Base-by-base conservation (phyloP, 176 grass and related monocot species). In the Thalia dealbata region DNA sequence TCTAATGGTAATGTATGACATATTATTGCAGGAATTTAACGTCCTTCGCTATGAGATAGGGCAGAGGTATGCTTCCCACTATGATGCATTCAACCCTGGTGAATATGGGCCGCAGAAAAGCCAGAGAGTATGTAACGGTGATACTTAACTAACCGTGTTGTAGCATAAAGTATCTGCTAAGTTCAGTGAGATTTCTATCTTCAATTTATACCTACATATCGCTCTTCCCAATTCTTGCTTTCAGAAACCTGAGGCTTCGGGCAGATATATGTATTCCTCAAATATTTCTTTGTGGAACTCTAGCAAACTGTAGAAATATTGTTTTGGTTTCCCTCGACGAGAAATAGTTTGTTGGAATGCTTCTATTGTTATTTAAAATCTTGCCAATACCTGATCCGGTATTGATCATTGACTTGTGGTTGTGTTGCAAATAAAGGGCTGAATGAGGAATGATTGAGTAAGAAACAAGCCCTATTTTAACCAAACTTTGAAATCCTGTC, bases 71-170 rank as follows among this genome's bases (percentile, higher is more conserved):
- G 90, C 95, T 82, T 92, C 87, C 27, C 95, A 93, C 43, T 99
- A 99, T 85, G 95, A 99, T 14, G 90, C 87, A 64, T 99, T 99
- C 68, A 87, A 99, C 73, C 95, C 95, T 26, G 67, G 76, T 72
- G 90, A 93, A 58, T 99, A 99, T 73, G 90, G 95, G 46, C 95
- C 95, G 42, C 95, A 99, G 70, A 91, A 93, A 74, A 93, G 77
- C 73, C 95, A 91, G 81, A 88, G 90, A 83, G 95, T 99, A 93
- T 23, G 67, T 61, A 68, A 11, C 65, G n/a, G 11, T 6, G 13
- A 10, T 42, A n/a, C 26, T 2, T n/a, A 26, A 10, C 23, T 14
- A 63, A 28, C 14, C 12, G 16, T 63, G 23, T 12, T 45, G 2
- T 43, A 16, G 16, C 3, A 32, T 30, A 64, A 64, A 21, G 6